A percentile compares a stretch with the other conserved stretches of the same genome.
phyloP scores from a whole-genome alignment of 345 rosid species.

The Cardiospermum halicacabum region DNA sequence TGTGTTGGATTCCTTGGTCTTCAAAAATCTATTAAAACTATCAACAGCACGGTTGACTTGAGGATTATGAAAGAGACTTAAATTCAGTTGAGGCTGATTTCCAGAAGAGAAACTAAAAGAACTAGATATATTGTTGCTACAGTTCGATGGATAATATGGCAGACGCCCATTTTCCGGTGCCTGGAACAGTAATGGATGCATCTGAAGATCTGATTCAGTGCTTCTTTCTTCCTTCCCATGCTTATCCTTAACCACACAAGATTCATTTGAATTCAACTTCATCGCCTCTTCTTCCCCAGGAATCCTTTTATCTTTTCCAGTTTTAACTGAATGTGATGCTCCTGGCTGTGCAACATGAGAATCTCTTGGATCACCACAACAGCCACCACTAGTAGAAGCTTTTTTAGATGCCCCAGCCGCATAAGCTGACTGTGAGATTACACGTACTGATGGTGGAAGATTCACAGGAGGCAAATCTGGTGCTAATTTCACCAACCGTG shows the following conservation, averaged over 20 bases:
- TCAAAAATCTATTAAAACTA: conserved; percentile 30
- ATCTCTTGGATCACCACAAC: conserved; percentile 30
- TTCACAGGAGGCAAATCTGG: conserved; percentile 91
- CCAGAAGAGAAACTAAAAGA: conserved; percentile 76
- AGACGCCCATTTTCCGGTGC: conserved; percentile 50
- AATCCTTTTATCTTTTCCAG: conserved; percentile 27
- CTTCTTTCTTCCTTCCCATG: conserved; percentile 38
- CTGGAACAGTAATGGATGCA: conserved; percentile 92
- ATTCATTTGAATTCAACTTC: conserved; percentile 34
- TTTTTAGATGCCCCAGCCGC: conserved; percentile 33
- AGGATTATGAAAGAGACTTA: conserved; percentile 68
- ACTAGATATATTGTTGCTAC: conserved; percentile 32
- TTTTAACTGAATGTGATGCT: conserved; percentile 12
- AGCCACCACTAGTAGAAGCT: conserved; percentile 23
- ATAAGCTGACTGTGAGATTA: conserved; percentile 64
- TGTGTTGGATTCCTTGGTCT: conserved; percentile 37
- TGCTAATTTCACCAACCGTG: conserved; percentile 75
- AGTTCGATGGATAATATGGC: conserved; percentile 48
- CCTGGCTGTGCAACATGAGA: conserved; percentile 21
- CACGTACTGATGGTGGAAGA: conserved; percentile 88
- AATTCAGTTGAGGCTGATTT: conserved; percentile 70
- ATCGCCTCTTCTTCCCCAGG: conserved; percentile 25
- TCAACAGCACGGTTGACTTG: conserved; percentile 35
- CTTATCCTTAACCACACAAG: conserved; percentile 39
- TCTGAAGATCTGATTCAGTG: conserved; percentile 51